phyloP scores from a whole-genome alignment of 108 stramenopile genomes.

The Cyclotella choctawhatcheeana region DNA sequence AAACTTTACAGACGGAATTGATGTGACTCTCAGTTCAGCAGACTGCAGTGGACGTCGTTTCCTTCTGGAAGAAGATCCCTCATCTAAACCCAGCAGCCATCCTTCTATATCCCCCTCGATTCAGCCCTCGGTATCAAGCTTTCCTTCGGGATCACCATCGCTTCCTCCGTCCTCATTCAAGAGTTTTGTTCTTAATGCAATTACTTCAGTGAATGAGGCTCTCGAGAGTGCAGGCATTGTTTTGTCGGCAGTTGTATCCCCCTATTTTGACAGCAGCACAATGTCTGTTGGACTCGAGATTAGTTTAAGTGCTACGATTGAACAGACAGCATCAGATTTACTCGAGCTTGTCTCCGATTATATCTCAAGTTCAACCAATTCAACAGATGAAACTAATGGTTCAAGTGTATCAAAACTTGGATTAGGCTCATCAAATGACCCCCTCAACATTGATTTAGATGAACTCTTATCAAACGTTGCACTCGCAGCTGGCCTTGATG shows the following conservation, averaged over 20 bases:
- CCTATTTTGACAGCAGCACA: background rate
- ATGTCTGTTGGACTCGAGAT: background rate
- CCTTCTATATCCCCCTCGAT: background rate
- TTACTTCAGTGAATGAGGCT: background rate
- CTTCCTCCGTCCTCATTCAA: background rate
- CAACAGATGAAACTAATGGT: background rate
- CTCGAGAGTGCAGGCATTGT: background rate
- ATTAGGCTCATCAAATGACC: background rate
- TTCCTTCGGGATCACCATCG: background rate
- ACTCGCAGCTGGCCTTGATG: constrained; percentile 31
- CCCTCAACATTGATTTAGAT: background rate
- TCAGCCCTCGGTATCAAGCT: background rate
- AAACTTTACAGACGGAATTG: background rate
- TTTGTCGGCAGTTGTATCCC: background rate
- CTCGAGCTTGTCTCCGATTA: background rate
- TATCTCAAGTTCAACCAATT: background rate
- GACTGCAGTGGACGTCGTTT: background rate
- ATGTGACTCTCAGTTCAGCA: background rate
- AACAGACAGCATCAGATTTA: background rate
- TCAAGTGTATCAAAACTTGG: background rate
- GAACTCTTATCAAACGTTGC: background rate
- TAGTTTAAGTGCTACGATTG: background rate
- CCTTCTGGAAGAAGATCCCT: background rate
- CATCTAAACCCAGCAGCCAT: background rate
- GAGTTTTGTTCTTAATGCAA: background rate